Evolutionary conservation across 768 basidiomycete genomes (phyloP).

Genomic region (Rhodotorula toruloides): DNA sequence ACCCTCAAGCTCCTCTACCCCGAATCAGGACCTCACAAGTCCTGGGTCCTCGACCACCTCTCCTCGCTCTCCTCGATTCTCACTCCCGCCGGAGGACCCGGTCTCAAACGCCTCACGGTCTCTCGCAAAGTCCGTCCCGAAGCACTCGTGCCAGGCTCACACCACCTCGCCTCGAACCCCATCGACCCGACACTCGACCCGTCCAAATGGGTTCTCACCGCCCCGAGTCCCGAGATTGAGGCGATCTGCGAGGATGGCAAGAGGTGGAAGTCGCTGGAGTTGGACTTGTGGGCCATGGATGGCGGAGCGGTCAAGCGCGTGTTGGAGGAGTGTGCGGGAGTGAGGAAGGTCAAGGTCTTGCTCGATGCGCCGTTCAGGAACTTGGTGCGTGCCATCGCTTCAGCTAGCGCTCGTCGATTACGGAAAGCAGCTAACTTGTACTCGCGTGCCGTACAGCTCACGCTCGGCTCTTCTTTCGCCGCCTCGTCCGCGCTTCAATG

Average conservation of each 20-base stretch:
- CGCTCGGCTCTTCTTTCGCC: constrained; percentile 11
- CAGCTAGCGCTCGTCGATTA: no score
- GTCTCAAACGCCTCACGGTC: no score
- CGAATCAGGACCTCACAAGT: constrained; percentile 31
- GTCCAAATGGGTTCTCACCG: not conserved
- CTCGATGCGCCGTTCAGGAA: constrained; percentile 28
- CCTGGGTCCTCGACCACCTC: constrained; percentile 33
- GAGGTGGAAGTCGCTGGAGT: constrained; percentile 21
- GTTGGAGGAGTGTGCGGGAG: constrained; percentile 5
- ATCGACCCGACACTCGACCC: constrained; percentile 13
- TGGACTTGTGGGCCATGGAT: constrained; percentile 22
- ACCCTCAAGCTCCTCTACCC: constrained; percentile 17
- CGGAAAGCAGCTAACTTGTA: no score
- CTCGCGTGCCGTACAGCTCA: no score
- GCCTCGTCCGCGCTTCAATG: not conserved
- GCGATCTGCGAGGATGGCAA: constrained; percentile 12
- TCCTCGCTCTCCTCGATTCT: constrained; percentile 15
- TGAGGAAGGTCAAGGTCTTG: constrained; percentile 14
- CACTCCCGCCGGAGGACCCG: no score
- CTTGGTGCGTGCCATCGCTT: constrained; percentile 27
- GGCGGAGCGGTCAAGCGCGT: constrained; percentile 8
- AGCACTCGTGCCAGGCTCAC: constrained; percentile 20
- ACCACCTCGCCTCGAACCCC: constrained; percentile 13
- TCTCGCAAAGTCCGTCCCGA: constrained; percentile 10
- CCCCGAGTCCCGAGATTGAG: not conserved